phyloP scores from a whole-genome alignment of 257 asterid genomes.

The Solanum lycopersicoides region DNA sequence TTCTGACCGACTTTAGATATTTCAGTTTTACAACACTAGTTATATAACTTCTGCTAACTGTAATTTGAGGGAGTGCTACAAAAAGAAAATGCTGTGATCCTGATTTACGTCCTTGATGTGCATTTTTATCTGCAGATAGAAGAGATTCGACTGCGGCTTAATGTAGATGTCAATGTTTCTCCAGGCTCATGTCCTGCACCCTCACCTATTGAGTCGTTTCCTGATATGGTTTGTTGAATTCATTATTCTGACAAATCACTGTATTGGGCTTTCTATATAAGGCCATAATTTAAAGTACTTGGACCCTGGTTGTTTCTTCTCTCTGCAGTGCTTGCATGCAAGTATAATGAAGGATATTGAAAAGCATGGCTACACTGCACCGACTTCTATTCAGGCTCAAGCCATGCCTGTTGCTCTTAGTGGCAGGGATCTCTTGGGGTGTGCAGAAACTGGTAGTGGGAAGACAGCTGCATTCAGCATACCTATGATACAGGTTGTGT shows the following conservation, averaged over 20 bases:
- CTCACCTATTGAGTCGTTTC: slow-evolving; percentile 69
- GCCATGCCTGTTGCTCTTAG: slow-evolving; percentile 88
- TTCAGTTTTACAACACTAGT: not conserved
- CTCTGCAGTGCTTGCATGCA: slow-evolving; percentile 53
- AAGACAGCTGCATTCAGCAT: slow-evolving; percentile 81
- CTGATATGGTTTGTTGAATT: slow-evolving; percentile 54
- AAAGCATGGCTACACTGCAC: slow-evolving; percentile 68
- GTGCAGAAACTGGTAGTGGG: slow-evolving; percentile 94
- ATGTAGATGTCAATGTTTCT: slow-evolving; percentile 65
- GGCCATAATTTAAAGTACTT: not conserved
- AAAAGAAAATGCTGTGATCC: not conserved
- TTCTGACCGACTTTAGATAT: not conserved
- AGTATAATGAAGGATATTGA: slow-evolving; percentile 75
- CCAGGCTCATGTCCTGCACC: slow-evolving; percentile 59
- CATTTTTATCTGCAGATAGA: slow-evolving; percentile 39
- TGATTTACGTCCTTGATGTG: not conserved
- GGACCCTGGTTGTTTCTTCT: not conserved
- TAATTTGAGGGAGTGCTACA: not conserved
- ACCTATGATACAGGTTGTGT: slow-evolving; percentile 79
- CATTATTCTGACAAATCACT: not conserved
- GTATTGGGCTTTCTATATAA: not conserved
- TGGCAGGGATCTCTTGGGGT: slow-evolving; percentile 85
- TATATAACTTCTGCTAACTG: not conserved
- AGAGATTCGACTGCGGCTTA: slow-evolving; percentile 74
- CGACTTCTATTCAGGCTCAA: slow-evolving; percentile 87